Evolutionary conservation across 1,284 basidiomycete species (phyloP), one percentile per base, ranked within the genome.

Genomic region (Baeospora myosura): DNA sequence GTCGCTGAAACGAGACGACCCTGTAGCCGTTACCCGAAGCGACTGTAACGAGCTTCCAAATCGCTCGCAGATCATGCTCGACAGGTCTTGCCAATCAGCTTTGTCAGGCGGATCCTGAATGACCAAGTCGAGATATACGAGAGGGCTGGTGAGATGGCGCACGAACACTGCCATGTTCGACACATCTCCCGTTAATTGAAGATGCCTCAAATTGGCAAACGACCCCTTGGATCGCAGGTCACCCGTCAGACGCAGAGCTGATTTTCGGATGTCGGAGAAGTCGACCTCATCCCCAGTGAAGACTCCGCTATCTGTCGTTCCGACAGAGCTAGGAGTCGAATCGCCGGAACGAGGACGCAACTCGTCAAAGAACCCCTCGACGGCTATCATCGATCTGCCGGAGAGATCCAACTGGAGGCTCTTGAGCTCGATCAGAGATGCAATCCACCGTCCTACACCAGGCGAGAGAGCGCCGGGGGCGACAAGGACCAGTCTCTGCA

Each of bases 301-400:
- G 45, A 85, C 73, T 24, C 82, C 81, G 51, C 81, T 84, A 57
- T 86, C 83, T 25, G 72, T 79, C 38, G 78, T 72, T 14, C 68
- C 71, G 14, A 72, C 66, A 12, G 81, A 81, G 49, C 69, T 75
- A 2, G 84, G 84, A 3, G 83, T 82, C 21, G 73, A 75, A 46
- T 69, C 69, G 8, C 83, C 84, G 0, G 82, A 83, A 23, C 71
- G 69, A 24, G 73, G 63, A 45, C 59, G 64, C 50, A 85, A 64
- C 40, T 83, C 77, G 54, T 80, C 77, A 55, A 88, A 87, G 61
- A 88, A 88, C 11, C 78, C 78, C 59, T 85, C 81, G 14, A 86
- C 78, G 0, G 79, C 77, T 20, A 74, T 76, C 40, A 71, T 63
- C 6, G 78, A 74, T 41, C 79, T 68, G 42, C 78, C 78, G 0